Base-by-base conservation (phyloP, 331 rosid species). In the Malus hybrid region DNA sequence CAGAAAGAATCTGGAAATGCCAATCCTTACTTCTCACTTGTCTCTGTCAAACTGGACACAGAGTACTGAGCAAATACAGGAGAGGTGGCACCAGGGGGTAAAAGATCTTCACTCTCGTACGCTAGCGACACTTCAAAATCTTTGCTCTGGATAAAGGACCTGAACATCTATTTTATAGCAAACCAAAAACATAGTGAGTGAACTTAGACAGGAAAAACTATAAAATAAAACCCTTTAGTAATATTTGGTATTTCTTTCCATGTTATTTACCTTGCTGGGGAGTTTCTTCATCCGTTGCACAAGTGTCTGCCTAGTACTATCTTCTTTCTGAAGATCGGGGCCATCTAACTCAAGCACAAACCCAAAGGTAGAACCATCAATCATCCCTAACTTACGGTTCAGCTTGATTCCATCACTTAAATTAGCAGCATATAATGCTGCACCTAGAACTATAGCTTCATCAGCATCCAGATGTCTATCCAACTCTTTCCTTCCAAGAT, bases 391-490 rank as follows among this genome's bases (percentile, higher is more conserved):
- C 84, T 94, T 94, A 46, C 97, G 97, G 85, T 94, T 94, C 86
- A 94, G 86, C 82, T 94, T 94, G 83, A 94, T 94, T 71, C 99
- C 99, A 83, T 94, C 99, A 68, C 99, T 94, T 86, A 94, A 67
- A 84, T 94, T 94, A 53, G 97, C 97, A 55, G 99, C 99, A 73
- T 92, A 90, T 66, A 94, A 86, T 58, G 97, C 81, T 46, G 99
- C 89, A 61, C 99, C 99, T 36, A 94, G 96, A 75, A 90, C 97
- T 66, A 84, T 86, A 71, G 99, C 99, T 83, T 94, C 99, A 86
- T 94, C 99, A 42, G 99, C 92, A 81, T 94, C 99, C 78, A 94
- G 94, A 89, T 94, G 99, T 87, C 86, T 90, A 78, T 91, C 99
- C 81, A 94, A 85, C 82, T 92, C 91, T 72, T 89, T 90, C 87